Evolutionary conservation across 1,284 basidiomycete genomes (phyloP), one percentile per base, ranked within the genome.

Genomic region (Puccinia novopanici): DNA sequence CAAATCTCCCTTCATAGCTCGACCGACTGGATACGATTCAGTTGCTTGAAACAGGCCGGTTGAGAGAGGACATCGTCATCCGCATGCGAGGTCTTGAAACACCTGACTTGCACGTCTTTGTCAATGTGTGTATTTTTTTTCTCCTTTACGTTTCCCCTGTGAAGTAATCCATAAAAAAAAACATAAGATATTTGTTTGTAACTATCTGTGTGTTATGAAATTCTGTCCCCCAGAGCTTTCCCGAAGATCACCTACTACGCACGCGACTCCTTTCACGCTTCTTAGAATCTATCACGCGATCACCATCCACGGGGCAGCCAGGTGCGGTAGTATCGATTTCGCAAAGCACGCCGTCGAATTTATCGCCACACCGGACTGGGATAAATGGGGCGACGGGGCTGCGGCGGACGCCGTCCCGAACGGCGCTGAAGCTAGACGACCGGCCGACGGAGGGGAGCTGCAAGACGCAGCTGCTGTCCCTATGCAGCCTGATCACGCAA

Each of bases 201-300:
- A 13, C 54, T 50, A 30, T 4, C 24, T 34, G 40, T 27, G 8
- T n/a, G 37, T 71, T 71, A 45, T 12, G 22, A 30, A 42, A 13
- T 55, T 52, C 30, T 13, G 12, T 48, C 13, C 50, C 57, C 37
- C 9, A 74, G 72, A 15, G 57, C 24, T 74, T 74, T 22, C 72
- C 72, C 22, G 22, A 34, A 37, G 52, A 55, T 57, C 72, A 55
- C 24, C 27, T 59, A 3, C n/a, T 74, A 42, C 72, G 54, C 30
- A 59, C 54, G 9, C 72, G 72, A 15, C 72, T 74, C 12, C 40
- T 74, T 22, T 74, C 72, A 30, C 54, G 72, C 40, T 74, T 74
- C 54, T 22, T 74, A 13, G 72, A 74, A 22, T 57, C 55, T 15
- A 24, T 74, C 13, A 74, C 72, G 55, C 50, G 72, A 45, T 59